phyloP scores from a whole-genome alignment of 768 basidiomycete genomes.

The Pleurotus ostreatus region DNA sequence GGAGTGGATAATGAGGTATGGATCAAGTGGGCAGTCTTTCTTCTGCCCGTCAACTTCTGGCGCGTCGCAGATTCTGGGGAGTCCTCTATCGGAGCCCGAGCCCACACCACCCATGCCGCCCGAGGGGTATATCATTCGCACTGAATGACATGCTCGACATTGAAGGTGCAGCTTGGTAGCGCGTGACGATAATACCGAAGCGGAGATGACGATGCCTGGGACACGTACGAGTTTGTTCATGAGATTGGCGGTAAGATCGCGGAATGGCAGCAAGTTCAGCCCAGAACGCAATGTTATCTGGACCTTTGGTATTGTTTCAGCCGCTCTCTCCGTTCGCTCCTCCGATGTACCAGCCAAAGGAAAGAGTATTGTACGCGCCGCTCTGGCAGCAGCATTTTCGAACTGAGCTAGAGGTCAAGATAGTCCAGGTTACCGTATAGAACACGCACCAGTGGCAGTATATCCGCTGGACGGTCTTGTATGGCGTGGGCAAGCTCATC shows the following conservation, averaged over 20 bases:
- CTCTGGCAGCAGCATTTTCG: constrained; percentile 84
- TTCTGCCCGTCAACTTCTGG: constrained; percentile 75
- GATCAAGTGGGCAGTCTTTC: constrained; percentile 94
- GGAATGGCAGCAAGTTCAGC: constrained; percentile 89
- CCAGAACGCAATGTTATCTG: constrained; percentile 90
- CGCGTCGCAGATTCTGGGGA: constrained; percentile 88
- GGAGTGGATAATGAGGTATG: constrained; percentile 92
- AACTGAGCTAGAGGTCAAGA: constrained; percentile 48
- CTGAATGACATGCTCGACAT: constrained; percentile 85
- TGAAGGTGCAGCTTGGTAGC: constrained; percentile 91
- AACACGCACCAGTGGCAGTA: constrained; percentile 73
- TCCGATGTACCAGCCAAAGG: constrained; percentile 60
- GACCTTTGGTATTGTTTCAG: constrained; percentile 53
- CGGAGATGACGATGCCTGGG: constrained; percentile 97
- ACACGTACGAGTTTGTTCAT: constrained; percentile 96
- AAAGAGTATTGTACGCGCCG: constrained; percentile 79
- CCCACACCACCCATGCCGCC: constrained; percentile 86
- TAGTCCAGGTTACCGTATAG: not conserved
- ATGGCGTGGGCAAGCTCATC: constrained; percentile 91
- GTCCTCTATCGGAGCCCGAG: constrained; percentile 75
- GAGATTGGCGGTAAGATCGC: constrained; percentile 89
- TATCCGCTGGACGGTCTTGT: constrained; percentile 85
- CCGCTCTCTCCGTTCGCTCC: constrained; percentile 34
- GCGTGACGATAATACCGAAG: constrained; percentile 88
- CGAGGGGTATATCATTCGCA: constrained; percentile 72